These are phyloP conservation scores for Puccinia horiana DNA, from an alignment of 1,284 basidiomycete species.

Conservation along the genomic window DNA sequence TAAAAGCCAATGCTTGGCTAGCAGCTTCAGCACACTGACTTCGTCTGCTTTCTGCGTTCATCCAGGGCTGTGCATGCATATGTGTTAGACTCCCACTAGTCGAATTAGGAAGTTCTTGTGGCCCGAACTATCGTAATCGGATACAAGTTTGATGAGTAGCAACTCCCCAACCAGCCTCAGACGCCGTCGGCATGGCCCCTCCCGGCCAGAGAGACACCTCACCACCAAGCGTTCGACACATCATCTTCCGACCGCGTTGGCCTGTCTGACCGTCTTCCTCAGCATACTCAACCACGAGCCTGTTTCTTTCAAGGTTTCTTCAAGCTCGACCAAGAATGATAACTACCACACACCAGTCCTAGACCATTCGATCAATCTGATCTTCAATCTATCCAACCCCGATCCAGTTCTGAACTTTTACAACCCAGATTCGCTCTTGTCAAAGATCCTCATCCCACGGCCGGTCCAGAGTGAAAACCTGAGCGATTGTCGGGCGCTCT, in stretches of 20 bases:
- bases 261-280: not conserved
- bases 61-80: too few relatives aligned
- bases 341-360: not conserved
- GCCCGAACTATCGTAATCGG: too few relatives aligned
- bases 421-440: constrained; percentile 17
- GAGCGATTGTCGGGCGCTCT: constrained; percentile 21
- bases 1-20: too few relatives aligned
- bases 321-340: not conserved
- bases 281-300: not conserved
- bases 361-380: constrained; percentile 17
- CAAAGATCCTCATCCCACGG: constrained; percentile 36
- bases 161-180: not conserved
- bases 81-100: too few relatives aligned
- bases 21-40: too few relatives aligned
- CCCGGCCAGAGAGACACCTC: not conserved
- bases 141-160: too few relatives aligned
- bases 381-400: constrained; percentile 36
- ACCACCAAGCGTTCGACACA: not conserved
- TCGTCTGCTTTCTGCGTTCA: too few relatives aligned
- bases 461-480: constrained; percentile 38
- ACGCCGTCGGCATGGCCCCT: not conserved
- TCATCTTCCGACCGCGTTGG: not conserved
- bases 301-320: not conserved
- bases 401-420: constrained; percentile 16
- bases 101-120: too few relatives aligned